Evolutionary conservation across 495 filamentous ascomycete species (phyloP).

Genomic region (Penicillium herquei): DNA sequence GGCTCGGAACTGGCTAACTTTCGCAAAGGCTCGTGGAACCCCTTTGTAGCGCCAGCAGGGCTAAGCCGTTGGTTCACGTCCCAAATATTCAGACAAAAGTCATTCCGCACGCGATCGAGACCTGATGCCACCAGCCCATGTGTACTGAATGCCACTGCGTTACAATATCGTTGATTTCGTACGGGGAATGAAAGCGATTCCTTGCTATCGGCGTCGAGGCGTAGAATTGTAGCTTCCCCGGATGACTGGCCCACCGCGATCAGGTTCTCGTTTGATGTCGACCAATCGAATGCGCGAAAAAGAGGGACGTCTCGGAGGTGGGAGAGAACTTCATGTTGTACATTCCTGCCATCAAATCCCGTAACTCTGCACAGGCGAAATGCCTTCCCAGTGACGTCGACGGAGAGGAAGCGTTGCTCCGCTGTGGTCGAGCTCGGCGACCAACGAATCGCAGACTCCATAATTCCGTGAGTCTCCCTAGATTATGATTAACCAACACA

Average conservation of each 20-base stretch:
- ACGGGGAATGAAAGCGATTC: conserved; percentile 69
- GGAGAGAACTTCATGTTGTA: conserved; percentile 67
- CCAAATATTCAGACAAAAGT: conserved; percentile 91
- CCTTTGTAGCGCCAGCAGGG: conserved; percentile 33
- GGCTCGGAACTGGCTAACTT: conserved; percentile 80
- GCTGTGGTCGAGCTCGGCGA: conserved; percentile 72
- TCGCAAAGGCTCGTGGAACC: conserved; percentile 59
- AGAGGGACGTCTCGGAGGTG: conserved; percentile 79
- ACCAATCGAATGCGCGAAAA: conserved; percentile 95
- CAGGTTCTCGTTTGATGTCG: conserved; percentile 69
- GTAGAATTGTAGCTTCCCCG: conserved; percentile 79
- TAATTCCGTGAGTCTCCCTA: conserved; percentile 21
- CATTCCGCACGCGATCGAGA: conserved; percentile 86
- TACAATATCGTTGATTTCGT: conserved; percentile 84
- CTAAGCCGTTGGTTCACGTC: conserved; percentile 71
- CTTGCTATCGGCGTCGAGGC: conserved; percentile 65
- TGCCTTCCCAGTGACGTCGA: conserved; percentile 77
- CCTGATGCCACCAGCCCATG: conserved; percentile 79
- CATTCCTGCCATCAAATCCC: conserved; percentile 51
- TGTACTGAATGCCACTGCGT: conserved; percentile 85
- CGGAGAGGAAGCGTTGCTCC: conserved; percentile 71
- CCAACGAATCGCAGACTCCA: conserved; percentile 82
- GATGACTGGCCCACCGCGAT: conserved; percentile 82
- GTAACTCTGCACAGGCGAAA: conserved; percentile 77
- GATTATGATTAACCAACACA: neutral